Conservation (phyloP, 495 filamentous ascomycete species). For the Penicillium dipodomyicola region DNA sequence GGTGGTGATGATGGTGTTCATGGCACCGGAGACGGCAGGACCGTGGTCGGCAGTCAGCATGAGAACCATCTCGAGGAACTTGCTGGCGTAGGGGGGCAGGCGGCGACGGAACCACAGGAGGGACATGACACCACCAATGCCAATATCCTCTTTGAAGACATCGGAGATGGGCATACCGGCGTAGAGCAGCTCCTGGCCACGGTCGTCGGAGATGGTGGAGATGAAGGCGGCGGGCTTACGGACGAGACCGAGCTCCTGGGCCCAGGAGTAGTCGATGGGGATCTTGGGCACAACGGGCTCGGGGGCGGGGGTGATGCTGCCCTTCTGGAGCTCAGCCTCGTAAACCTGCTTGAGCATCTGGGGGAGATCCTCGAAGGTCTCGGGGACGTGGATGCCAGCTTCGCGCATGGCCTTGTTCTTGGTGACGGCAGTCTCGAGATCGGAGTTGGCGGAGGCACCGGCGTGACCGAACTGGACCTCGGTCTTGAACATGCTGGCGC, state of each 20-base stretch:
- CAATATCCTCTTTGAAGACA: slow-evolving; percentile 98
- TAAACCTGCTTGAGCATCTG: slow-evolving; percentile 72
- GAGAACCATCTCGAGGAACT: slow-evolving; percentile 99
- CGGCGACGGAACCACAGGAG: slow-evolving; percentile 99
- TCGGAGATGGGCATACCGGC: slow-evolving; percentile 99
- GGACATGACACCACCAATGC: slow-evolving; percentile 99
- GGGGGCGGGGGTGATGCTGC: slow-evolving; percentile 76
- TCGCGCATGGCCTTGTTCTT: slow-evolving; percentile 98
- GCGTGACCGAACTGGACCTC: slow-evolving; percentile 99
- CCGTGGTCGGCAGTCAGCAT: slow-evolving; percentile 99
- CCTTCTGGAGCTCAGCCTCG: slow-evolving; percentile 76
- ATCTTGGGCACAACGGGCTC: slow-evolving; percentile 98
- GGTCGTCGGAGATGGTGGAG: slow-evolving; percentile 98
- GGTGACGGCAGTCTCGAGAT: slow-evolving; percentile 90
- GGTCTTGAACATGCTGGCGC: slow-evolving; percentile 99
- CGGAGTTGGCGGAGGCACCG: slow-evolving; percentile 96
- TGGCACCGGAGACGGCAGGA: slow-evolving; percentile 96
- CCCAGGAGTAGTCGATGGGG: slow-evolving; percentile 99
- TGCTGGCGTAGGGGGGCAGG: slow-evolving; percentile 91
- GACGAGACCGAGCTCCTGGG: slow-evolving; percentile 97
- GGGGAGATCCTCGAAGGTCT: slow-evolving; percentile 96
- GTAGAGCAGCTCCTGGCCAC: slow-evolving; percentile 98
- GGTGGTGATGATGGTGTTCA: slow-evolving; percentile 99
- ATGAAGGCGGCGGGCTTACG: slow-evolving; percentile 99
- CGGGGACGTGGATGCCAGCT: slow-evolving; percentile 88